Base-by-base conservation (phyloP, 2,329 filamentous ascomycete genomes). In the Xylaria sp. region DNA sequence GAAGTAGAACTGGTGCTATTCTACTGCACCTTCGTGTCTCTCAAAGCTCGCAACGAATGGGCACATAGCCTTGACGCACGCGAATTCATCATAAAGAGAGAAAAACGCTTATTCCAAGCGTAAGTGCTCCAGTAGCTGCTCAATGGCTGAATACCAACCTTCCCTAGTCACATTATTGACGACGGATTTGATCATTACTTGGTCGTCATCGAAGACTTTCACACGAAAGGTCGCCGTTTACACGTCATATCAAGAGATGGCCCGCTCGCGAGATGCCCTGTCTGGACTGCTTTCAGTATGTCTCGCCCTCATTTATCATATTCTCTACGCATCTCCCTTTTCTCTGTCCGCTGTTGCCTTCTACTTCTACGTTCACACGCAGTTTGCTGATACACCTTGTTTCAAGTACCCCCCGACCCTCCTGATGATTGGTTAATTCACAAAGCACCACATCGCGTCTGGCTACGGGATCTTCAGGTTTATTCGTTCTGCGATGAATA, bases 251-350 rank as follows among this genome's bases (percentile, higher is more conserved):
- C 88, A 0, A 84, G 82, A 81, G 83, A 85, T n/a, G 88, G 87
- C 2, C 83, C 85, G 60, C 74, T 89, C 59, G 81, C 80, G 36
- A 80, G 81, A 59, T 88, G 86, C 72, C 88, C 88, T 1, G 83
- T 90, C 9, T 90, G 88, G 88, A 90, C 88, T 2, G 88, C 88
- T 2, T 90, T 90, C 73, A 79, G 88, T 89, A 79, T 31, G 84
- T 73, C 56, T 31, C 9, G 11, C 36, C 7, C 67, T 40, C 51
- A 58, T n/a, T 11, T 53, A 28, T 11, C 15, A 10, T 40, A 1
- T 36, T 0, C 10, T 17, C 31, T 31, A 42, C 62, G 2, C 36
- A 28, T 11, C 38, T n/a, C 3, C 17, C 46, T 58, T 11, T 26
- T 11, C 56, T 46, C 42, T 20, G 9, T 7, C 61, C 11, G 31